A percentile compares a stretch with the other conserved stretches of the same genome.
Evolutionary conservation across 768 basidiomycete genomes (phyloP).

Genomic region (Pulveroboletus sp.): DNA sequence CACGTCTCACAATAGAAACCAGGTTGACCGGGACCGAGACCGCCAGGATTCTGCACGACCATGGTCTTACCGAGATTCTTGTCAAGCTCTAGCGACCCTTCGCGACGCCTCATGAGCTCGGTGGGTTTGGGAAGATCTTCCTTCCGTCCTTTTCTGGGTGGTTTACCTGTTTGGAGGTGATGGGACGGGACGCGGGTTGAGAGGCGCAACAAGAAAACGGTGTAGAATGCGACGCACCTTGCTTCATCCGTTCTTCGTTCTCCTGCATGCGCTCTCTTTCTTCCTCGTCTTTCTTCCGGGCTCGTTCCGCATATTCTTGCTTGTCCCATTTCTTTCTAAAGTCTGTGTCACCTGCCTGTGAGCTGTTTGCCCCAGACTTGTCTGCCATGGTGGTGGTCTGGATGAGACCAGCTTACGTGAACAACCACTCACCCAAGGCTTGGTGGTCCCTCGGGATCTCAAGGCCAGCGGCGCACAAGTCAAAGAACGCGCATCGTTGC

Average conservation of each 20-base stretch:
- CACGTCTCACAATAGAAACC: constrained; percentile 95
- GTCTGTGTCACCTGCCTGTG: constrained; percentile 56
- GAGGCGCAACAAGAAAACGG: background rate
- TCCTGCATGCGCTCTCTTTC: constrained; percentile 80
- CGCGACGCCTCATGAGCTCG: constrained; percentile 87
- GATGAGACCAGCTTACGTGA: background rate
- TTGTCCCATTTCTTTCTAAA: constrained; percentile 94
- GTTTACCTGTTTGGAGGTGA: constrained; percentile 59
- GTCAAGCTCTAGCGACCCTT: constrained; percentile 79
- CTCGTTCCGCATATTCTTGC: constrained; percentile 81
- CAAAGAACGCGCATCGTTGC: no score
- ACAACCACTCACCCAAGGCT: no score
- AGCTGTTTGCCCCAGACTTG: constrained; percentile 32
- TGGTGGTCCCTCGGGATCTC: no score
- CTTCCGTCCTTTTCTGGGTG: constrained; percentile 56
- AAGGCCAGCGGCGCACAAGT: no score
- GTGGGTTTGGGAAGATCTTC: constrained; percentile 91
- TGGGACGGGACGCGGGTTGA: background rate
- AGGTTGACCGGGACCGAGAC: constrained; percentile 82
- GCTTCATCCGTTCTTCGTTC: constrained; percentile 78
- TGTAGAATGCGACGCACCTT: constrained; percentile 48
- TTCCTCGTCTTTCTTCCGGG: constrained; percentile 75
- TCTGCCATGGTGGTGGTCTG: constrained; percentile 22
- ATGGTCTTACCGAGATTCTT: constrained; percentile 95
- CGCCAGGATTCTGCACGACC: constrained; percentile 83